Percentiles rank a stretch among this genome's conserved stretches.
phyloP scores from a whole-genome alignment of 2,329 filamentous ascomycete genomes.

The Xenosphaeropsis pyriputrescens region DNA sequence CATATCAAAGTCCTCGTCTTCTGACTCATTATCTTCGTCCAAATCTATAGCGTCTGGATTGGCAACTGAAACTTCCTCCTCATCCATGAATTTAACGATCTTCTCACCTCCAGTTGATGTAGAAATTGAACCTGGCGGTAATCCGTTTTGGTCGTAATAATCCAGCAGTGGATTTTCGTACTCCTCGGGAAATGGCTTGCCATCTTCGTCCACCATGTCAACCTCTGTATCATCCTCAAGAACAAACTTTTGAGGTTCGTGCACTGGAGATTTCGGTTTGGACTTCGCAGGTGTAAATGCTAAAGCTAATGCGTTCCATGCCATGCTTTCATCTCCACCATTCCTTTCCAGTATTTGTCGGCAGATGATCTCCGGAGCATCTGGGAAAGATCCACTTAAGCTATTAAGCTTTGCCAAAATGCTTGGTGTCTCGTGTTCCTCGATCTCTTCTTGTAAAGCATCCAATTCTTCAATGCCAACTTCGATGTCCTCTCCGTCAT shows the following conservation, averaged over 20 bases:
- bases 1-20: conserved; percentile 6
- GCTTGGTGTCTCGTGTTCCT: too few species aligned
- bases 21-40: conserved; percentile 7
- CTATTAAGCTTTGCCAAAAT: conserved; percentile 9
- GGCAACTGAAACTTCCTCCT: conserved; percentile 2
- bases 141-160: conserved; percentile 16
- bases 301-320: conserved; percentile 14
- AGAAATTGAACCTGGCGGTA: conserved; percentile 15
- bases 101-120: conserved; percentile 10
- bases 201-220: conserved; percentile 7
- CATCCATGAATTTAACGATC: not conserved
- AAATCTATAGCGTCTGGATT: conserved; percentile 6
- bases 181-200: conserved; percentile 16
- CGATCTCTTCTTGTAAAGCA: not conserved
- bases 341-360: conserved; percentile 13
- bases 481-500: conserved; percentile 6
- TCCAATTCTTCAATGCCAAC: conserved; percentile 3
- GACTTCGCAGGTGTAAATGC: conserved; percentile 13
- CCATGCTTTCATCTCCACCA: conserved; percentile 12
- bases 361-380: conserved; percentile 13
- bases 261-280: conserved; percentile 6
- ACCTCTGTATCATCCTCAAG: not conserved
- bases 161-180: conserved; percentile 12
- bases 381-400: conserved; percentile 16
- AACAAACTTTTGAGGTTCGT: not conserved